Evolutionary conservation across 2,329 filamentous ascomycete species (phyloP), one percentile per base, ranked within the genome.

Genomic region (Botrytis fabae): DNA sequence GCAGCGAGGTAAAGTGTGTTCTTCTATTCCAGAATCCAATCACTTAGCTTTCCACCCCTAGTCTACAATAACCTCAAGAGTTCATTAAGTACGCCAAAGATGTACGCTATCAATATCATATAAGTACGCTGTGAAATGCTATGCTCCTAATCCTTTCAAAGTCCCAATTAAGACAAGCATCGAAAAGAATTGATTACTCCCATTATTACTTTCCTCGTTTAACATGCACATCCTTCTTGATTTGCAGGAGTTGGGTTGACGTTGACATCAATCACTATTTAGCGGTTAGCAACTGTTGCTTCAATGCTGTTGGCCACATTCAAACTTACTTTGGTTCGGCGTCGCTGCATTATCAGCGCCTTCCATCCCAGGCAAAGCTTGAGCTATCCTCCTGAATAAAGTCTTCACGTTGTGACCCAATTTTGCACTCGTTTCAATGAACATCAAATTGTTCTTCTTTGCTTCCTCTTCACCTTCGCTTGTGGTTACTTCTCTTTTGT

Each of bases 391-490:
- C 87, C 95, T 93, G 86, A 99, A 99, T 73, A 99, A 86, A 78
- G 92, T 93, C 88, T 99, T 99, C 78, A 99, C 97, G 81, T 99
- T 99, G 84, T 98, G 94, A 59, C 97, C 95, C 20, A 97, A 88
- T 87, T 99, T 99, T 71, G 96, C 96, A 83, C 94, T 98, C 71
- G 96, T 99, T 87, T 99, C 96, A 79, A 99, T 96, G 81, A 99
- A 99, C 93, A 99, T 98, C 78, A 98, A 86, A 77, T 96, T 96
- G 83, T 97, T 95, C 87, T 95, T 95, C 89, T 97, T 97, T 61
- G 95, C 95, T 85, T 99, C 96, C 79, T 98, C 96, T 83, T 99
- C 96, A 74, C 96, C 96, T 83, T 98, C 95, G 81, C 93, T 91
- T 51, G 94, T 97, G 60, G 95, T 99, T 75, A 99, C 96, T 84